phyloP scores from a whole-genome alignment of 192 early-diverging fungal genomes.

The Endogone sp. region DNA sequence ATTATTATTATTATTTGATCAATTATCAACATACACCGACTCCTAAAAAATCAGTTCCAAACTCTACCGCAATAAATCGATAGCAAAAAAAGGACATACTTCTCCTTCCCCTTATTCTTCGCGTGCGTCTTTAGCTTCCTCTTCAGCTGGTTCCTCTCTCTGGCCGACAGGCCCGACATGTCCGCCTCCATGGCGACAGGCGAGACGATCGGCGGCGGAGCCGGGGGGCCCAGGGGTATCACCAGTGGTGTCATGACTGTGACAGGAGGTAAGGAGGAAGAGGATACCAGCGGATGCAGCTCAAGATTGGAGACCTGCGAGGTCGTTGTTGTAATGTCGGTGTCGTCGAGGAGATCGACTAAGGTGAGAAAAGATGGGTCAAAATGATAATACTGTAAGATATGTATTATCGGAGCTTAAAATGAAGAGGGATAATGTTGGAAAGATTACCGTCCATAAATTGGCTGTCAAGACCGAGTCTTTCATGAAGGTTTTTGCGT shows the following conservation, averaged over 20 bases:
- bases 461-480: constrained; percentile 83
- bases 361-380: not conserved
- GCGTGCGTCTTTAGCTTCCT: constrained; percentile 79
- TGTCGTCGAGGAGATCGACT: constrained; percentile 86
- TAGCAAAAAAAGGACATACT: constrained; percentile 43
- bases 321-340: constrained; percentile 53
- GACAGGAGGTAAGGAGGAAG: constrained; percentile 17
- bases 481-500: constrained; percentile 75
- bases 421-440: not conserved
- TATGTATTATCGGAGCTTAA: constrained; percentile 1
- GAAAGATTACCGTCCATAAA: constrained; percentile 71
- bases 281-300: not conserved
- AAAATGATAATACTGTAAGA: not conserved
- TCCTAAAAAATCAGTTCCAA: constrained; percentile 5
- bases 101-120: constrained; percentile 70
- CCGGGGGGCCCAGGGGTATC: constrained; percentile 12
- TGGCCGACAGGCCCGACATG: constrained; percentile 80
- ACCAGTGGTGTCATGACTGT: constrained; percentile 3
- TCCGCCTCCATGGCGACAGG: constrained; percentile 39
- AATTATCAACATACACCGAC: not conserved
- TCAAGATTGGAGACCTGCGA: constrained; percentile 2
- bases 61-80: constrained; percentile 45
- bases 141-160: constrained; percentile 86
- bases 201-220: constrained; percentile 25
- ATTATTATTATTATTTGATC: not conserved